Conservation (phyloP, 306 rosid species). For the Quercus suber region DNA sequence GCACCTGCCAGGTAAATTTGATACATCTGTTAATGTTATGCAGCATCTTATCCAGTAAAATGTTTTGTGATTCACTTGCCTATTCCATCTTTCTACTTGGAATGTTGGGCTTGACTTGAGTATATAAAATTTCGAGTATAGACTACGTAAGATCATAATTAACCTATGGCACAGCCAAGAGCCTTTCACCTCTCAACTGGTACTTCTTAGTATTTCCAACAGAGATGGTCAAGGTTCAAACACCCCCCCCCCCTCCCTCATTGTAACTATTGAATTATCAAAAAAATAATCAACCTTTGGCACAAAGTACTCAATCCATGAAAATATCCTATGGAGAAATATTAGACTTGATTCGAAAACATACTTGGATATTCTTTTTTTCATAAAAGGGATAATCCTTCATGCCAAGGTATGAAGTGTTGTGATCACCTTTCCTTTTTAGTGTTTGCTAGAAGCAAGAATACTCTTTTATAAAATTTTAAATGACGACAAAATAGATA, state of each 20-base stretch:
- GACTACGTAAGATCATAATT: not conserved
- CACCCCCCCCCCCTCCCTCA: no score
- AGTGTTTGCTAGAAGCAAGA: not conserved
- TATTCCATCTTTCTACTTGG: not conserved
- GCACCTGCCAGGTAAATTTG: slow-evolving; percentile 54
- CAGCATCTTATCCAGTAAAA: not conserved
- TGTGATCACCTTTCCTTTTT: not conserved
- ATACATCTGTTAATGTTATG: not conserved
- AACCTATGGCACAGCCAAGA: not conserved
- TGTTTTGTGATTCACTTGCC: not conserved
- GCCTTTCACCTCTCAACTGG: no score
- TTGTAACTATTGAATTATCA: no score
- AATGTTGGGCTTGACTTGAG: not conserved
- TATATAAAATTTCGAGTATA: not conserved
- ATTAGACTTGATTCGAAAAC: not conserved
- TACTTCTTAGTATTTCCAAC: no score
- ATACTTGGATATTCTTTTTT: not conserved
- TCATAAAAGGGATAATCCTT: not conserved
- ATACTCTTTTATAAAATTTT: not conserved
- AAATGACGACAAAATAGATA: not conserved
- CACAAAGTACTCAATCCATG: not conserved
- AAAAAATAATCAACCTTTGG: not conserved
- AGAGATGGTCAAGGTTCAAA: no score
- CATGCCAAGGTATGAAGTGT: not conserved
- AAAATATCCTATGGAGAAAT: not conserved